These are phyloP conservation scores for Babesia bovis DNA, from an alignment of 169 alveolate genomes.

Conservation along the genomic window DNA sequence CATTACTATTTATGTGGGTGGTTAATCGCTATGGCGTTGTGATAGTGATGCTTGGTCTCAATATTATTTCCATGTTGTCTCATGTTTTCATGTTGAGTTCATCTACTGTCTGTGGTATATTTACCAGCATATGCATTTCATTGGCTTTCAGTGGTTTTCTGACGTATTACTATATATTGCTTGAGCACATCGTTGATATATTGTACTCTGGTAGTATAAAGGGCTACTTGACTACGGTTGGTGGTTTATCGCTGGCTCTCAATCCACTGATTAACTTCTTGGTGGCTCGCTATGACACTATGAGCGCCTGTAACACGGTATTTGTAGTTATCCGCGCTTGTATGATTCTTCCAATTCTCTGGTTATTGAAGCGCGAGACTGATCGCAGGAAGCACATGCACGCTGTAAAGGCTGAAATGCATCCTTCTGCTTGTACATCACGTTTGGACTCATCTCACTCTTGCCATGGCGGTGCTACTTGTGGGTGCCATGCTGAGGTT, in stretches of 20 bases:
- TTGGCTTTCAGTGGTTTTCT: slow-evolving; percentile 59
- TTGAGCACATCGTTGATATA: slow-evolving; percentile 56
- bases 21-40: slow-evolving; percentile 35
- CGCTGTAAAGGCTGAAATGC: not conserved
- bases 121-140: slow-evolving; percentile 55
- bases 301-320: slow-evolving; percentile 19
- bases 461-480: too few relatives aligned
- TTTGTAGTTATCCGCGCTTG: slow-evolving; percentile 14
- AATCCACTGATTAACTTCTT: slow-evolving; percentile 39
- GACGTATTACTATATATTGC: slow-evolving; percentile 46
- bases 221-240: slow-evolving; percentile 57
- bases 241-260: slow-evolving; percentile 37
- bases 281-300: slow-evolving; percentile 1
- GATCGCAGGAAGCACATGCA: slow-evolving; percentile 5
- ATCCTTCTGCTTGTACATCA: too few relatives aligned
- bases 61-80: slow-evolving; percentile 23
- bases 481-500: too few relatives aligned
- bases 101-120: slow-evolving; percentile 5
- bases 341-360: slow-evolving; percentile 30
- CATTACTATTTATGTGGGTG: slow-evolving; percentile 43
- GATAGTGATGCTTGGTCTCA: slow-evolving; percentile 35
- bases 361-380: slow-evolving; percentile 26
- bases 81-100: slow-evolving; percentile 36
- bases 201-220: slow-evolving; percentile 63
- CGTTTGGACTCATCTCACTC: too few relatives aligned